Conservation (phyloP, 768 basidiomycete species). For the Hygrocybe coccinea region DNA sequence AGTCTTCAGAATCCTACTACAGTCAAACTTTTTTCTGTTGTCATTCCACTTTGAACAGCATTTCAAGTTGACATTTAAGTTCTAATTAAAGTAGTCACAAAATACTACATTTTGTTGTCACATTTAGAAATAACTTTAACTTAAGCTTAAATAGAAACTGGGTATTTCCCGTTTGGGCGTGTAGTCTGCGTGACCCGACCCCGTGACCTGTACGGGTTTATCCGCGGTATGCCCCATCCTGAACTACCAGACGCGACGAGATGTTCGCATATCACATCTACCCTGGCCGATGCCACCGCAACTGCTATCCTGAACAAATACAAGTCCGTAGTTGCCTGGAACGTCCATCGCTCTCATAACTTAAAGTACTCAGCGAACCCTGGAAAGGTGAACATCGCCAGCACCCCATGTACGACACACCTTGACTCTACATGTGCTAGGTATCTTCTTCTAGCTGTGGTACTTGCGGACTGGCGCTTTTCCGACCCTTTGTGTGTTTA, state of each 20-base stretch:
- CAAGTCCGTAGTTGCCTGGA: conserved; percentile 53
- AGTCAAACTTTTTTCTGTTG: too few species aligned
- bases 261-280: conserved; percentile 40
- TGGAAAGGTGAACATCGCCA: conserved; percentile 54
- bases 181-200: too few species aligned
- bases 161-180: too few species aligned
- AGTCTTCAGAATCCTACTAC: too few species aligned
- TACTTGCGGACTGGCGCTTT: conserved; percentile 49
- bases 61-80: too few species aligned
- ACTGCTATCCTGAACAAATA: conserved; percentile 44
- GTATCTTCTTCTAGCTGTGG: conserved; percentile 59
- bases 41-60: too few species aligned
- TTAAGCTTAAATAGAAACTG: too few species aligned
- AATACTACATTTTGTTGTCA: too few species aligned
- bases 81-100: too few species aligned
- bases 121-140: too few species aligned
- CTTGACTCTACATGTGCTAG: conserved; percentile 28
- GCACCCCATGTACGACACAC: neutral
- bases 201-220: too few species aligned
- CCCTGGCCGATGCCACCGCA: conserved; percentile 30
- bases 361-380: conserved; percentile 52
- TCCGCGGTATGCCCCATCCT: too few species aligned
- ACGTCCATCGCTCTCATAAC: conserved; percentile 43
- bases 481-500: conserved; percentile 68
- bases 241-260: neutral